Conservation (phyloP, 371 early-diverging fungal species). For the Entomophthora muscae region DNA sequence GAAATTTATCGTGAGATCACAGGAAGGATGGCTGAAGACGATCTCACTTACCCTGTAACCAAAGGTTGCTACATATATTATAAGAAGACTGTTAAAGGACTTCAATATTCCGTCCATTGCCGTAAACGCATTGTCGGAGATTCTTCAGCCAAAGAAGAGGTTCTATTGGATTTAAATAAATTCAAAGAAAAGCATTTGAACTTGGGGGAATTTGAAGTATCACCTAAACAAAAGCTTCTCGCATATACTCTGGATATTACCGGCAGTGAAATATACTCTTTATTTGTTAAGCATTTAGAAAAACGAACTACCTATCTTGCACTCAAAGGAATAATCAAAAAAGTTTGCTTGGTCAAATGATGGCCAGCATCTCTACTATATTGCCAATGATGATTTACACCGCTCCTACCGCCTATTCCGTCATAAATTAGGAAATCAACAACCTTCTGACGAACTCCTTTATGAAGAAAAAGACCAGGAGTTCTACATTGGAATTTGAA, state of each 20-base stretch:
- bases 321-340: conserved; percentile 25
- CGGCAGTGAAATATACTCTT: no score
- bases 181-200: no score
- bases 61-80: conserved; percentile 3
- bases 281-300: conserved; percentile 25
- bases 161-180: no score
- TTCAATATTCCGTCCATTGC: no score
- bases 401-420: no score
- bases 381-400: conserved; percentile 26
- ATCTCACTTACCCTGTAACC: background rate
- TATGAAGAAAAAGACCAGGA: conserved; percentile 36
- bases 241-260: conserved; percentile 36
- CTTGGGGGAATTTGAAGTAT: no score
- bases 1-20: conserved; percentile 4
- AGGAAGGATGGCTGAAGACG: conserved; percentile 1
- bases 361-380: conserved; percentile 24
- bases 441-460: no score
- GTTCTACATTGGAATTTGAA: conserved; percentile 31
- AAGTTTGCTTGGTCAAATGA: conserved; percentile 33
- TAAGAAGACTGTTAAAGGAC: background rate
- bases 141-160: no score
- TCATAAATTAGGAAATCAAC: no score
- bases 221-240: conserved; percentile 23
- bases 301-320: conserved; percentile 20
- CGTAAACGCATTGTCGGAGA: no score